A percentile compares a stretch with the other conserved stretches of the same genome.
phyloP scores from a whole-genome alignment of 129 eudicot genomes.

The Pseudognaphalium luteoalbum region DNA sequence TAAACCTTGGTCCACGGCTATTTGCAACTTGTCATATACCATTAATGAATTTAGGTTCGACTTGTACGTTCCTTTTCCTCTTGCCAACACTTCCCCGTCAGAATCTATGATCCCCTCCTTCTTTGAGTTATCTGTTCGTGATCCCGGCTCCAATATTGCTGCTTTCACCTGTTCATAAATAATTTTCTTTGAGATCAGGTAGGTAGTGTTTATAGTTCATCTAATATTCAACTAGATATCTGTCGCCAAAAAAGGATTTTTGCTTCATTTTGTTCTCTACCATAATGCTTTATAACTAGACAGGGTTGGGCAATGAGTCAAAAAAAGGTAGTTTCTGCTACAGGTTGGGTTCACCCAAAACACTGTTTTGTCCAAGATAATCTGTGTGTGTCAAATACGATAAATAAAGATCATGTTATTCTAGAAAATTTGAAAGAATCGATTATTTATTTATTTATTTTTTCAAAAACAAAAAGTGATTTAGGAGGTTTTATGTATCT shows the following conservation, averaged over 20 bases:
- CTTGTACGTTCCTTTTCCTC: slow-evolving; percentile 87
- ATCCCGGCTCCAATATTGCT: slow-evolving; percentile 73
- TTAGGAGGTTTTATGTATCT: background rate
- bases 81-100: slow-evolving; percentile 91
- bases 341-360: background rate
- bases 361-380: background rate
- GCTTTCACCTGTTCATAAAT: slow-evolving; percentile 70
- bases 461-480: background rate
- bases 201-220: background rate
- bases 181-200: background rate
- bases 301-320: too few relatives aligned
- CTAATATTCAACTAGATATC: background rate
- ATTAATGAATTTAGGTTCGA: slow-evolving; percentile 59
- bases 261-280: background rate
- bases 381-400: background rate
- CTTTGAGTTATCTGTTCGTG: slow-evolving; percentile 42
- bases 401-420: background rate
- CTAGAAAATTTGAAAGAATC: background rate
- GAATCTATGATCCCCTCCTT: slow-evolving; percentile 89
- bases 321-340: background rate
- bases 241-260: too few relatives aligned
- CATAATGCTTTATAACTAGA: too few relatives aligned
- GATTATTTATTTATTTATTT: too few relatives aligned
- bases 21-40: slow-evolving; percentile 65
- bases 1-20: slow-evolving; percentile 78